Percentiles rank a stretch among this genome's conserved stretches.
Conservation (phyloP, 139 green algal genomes). For the Coelastrella sp. region DNA sequence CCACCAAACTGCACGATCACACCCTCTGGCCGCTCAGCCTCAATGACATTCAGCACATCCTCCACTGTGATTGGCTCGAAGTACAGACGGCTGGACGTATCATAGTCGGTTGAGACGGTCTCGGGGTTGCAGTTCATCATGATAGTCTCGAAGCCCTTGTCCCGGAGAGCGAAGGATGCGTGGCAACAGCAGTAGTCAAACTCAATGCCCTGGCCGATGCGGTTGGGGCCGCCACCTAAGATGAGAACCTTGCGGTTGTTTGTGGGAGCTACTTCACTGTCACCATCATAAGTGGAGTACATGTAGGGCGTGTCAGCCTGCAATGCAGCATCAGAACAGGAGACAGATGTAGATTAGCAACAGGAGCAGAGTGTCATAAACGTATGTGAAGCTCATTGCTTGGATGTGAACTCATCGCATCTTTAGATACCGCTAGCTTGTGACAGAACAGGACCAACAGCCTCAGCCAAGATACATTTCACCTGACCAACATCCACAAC, state of each 20-base stretch:
- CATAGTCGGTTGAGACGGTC: slow-evolving; percentile 99
- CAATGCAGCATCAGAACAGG: neutral
- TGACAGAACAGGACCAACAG: no score
- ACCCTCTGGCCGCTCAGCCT: slow-evolving; percentile 82
- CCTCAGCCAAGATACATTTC: no score
- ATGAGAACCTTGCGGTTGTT: slow-evolving; percentile 94
- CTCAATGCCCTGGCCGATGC: slow-evolving; percentile 99
- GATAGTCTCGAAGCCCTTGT: slow-evolving; percentile 97
- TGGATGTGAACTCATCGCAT: no score
- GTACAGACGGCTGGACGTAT: slow-evolving; percentile 98
- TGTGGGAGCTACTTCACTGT: slow-evolving; percentile 74
- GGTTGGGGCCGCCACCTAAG: slow-evolving; percentile 98
- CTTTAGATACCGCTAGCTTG: no score
- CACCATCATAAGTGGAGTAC: slow-evolving; percentile 93
- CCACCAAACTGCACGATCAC: slow-evolving; percentile 99
- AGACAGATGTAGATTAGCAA: no score
- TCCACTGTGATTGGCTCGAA: slow-evolving; percentile 98
- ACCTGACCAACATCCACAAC: no score
- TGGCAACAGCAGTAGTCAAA: slow-evolving; percentile 99
- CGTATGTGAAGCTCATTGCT: no score
- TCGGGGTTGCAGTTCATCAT: slow-evolving; percentile 99
- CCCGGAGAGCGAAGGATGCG: slow-evolving; percentile 93
- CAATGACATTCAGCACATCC: slow-evolving; percentile 98
- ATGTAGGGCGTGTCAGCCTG: slow-evolving; percentile 97
- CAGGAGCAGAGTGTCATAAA: neutral